These are phyloP conservation scores for Ogataea hybrid DNA, from an alignment of 1,139 yeast species.

Conservation along the genomic window DNA sequence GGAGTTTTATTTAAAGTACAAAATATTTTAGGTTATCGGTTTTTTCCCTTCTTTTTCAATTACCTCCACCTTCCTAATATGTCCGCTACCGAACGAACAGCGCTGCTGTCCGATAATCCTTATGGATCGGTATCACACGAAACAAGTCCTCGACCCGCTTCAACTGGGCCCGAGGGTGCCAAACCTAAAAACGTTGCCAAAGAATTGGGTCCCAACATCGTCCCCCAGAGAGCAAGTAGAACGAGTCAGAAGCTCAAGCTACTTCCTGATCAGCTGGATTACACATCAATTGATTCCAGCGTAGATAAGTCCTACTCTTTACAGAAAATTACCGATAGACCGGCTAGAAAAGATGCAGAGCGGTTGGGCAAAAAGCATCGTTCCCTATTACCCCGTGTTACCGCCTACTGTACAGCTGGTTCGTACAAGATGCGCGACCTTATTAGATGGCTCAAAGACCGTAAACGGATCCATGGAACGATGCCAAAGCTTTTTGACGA, in stretches of 20 bases:
- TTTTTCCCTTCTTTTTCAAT: background rate
- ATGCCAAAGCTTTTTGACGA: conserved; percentile 90
- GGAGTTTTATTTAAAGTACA: background rate
- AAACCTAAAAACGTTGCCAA: conserved; percentile 15
- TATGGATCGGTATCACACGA: conserved; percentile 27
- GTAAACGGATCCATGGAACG: conserved; percentile 70
- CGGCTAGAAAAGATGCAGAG: conserved; percentile 94
- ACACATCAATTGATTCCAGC: conserved; percentile 35
- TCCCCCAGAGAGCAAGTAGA: conserved; percentile 86
- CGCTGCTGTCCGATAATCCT: conserved; percentile 39
- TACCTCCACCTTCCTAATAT: background rate
- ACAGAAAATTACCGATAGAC: conserved; percentile 79
- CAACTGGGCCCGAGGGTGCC: background rate
- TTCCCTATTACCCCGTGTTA: conserved; percentile 79
- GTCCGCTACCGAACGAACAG: conserved; percentile 30
- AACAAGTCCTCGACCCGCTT: conserved; percentile 1
- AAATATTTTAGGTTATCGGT: background rate
- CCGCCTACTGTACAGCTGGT: conserved; percentile 95
- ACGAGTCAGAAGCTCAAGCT: conserved; percentile 84
- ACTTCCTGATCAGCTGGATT: conserved; percentile 66
- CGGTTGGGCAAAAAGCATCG: conserved; percentile 88
- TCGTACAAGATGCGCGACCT: conserved; percentile 87
- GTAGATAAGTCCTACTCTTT: conserved; percentile 38
- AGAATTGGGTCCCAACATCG: conserved; percentile 39
- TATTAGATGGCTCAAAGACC: conserved; percentile 78